These are phyloP conservation scores for Xylariaceae sp. DNA, from an alignment of 2,329 filamentous ascomycete genomes.

Conservation along the genomic window DNA sequence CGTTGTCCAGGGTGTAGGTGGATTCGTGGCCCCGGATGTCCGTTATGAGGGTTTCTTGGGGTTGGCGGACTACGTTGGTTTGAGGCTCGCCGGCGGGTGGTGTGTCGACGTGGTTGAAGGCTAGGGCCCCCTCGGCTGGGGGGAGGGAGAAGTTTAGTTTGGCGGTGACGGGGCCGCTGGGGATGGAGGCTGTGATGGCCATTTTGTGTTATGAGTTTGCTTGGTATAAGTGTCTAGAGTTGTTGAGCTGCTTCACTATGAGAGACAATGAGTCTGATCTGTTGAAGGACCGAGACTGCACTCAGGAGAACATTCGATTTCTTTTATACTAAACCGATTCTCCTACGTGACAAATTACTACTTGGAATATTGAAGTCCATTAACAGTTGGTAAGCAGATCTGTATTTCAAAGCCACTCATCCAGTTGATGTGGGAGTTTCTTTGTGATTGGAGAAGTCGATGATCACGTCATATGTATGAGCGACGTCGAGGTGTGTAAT, in stretches of 20 bases:
- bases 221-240: neutral
- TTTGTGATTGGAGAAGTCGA: neutral
- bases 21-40: conserved; percentile 70
- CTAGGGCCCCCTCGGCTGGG: conserved; percentile 53
- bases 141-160: conserved; percentile 61
- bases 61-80: conserved; percentile 55
- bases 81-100: conserved; percentile 56
- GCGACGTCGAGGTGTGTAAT: neutral
- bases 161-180: conserved; percentile 57
- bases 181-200: conserved; percentile 39
- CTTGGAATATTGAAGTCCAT: neutral
- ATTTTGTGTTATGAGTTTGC: conserved; percentile 25
- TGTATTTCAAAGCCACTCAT: neutral
- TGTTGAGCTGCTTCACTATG: neutral
- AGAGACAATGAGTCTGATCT: neutral
- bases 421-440: neutral
- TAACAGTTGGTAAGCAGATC: neutral
- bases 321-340: neutral
- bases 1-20: conserved; percentile 61
- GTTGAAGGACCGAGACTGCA: neutral
- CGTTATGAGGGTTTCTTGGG: conserved; percentile 53
- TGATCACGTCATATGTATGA: neutral
- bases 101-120: conserved; percentile 63
- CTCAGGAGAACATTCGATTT: neutral
- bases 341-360: neutral